Evolutionary conservation across 129 eudicot species (phyloP), one percentile per base, ranked within the genome.

Genomic region (Erigeron canadensis): DNA sequence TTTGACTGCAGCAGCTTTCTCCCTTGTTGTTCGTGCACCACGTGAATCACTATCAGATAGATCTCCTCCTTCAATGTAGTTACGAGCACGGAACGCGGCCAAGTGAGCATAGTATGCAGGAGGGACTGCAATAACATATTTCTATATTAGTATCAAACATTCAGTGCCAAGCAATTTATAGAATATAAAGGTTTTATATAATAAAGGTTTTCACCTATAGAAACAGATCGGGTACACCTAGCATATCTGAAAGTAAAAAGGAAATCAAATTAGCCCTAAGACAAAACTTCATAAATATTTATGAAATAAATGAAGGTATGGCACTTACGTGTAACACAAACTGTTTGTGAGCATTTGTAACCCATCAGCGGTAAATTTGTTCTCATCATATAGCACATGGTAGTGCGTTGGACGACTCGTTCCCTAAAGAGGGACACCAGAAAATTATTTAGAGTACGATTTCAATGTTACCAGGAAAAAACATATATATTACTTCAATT

Each of bases 211-310:
- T 28, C 43, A 89, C 98, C 98, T 3, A 94, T 53, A 0, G 98
- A 94, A 21, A 94, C 98, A 0, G 98, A 89, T 44, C 98, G 80
- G 1, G 98, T 94, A 70, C 98, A 94, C 78, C 98, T 84, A 1
- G 88, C 95, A 45, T 85, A 90, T 47, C 97, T 90, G 84, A 10
- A 10, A 55, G 44, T 11, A 18, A 17, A n/a, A 45, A 44, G 15
- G 8, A 9, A 54, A 53, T 6, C 2, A 12, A 5, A 6, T 47
- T 7, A 10, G 28, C n/a, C 43, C 0, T 2, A 34, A 5, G 21
- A n/a, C 2, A 2, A 16, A 77, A 1, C 50, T 4, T 7, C 16
- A 68, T 8, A 74, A 7, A 17, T 9, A 47, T 42, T 41, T 1
- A 16, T 12, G 1, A 16, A 41, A 1, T 22, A n/a, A 34, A 2